Evolutionary conservation across 1,284 basidiomycete species (phyloP), one percentile per base, ranked within the genome.

Genomic region (Cystobasidium sp.): DNA sequence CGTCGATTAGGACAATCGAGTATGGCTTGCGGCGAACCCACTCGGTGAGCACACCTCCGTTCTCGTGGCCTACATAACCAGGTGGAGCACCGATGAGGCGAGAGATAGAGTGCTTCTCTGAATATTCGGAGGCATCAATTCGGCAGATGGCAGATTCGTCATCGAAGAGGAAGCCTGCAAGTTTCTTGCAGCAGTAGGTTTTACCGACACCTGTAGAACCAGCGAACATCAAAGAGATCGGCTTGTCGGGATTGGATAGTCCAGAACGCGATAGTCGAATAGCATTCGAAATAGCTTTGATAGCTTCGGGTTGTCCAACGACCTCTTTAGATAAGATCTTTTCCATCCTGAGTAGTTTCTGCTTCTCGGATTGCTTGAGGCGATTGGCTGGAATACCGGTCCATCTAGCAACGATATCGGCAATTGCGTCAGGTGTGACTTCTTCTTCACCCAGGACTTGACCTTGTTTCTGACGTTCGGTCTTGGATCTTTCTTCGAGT

Each of bases 41-140:
- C 62, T 84, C 83, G 2, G 69, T 71, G 43, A 76, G 51, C 9
- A 59, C 55, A 43, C 75, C 75, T 37, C 75, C 84, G 83, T 97
- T 92, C 79, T 97, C 94, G 79, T 93, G 92, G 2, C 95, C 96
- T 20, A 98, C 90, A 79, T 95, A 97, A 7, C 95, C 86, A 0
- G 87, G 86, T 0, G 85, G 85, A n/a, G 85, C 79, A 74, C 85
- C 85, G 67, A 88, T 85, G 7, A 88, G 81, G 16, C 86, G 81
- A 16, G 85, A 84, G 77, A 86, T 84, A 41, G 84, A 82, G 80
- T 87, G 86, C 79, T 85, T 85, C 79, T 87, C 86, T 2, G 81
- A 82, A 75, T 84, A 85, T 76, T 85, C 84, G 66, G 84, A 85
- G 12, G 83, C 85, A 79, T 88, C 86, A 79, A 88, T 86, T 20